Conservation (phyloP, 331 rosid genomes). For the Quercus phellos region DNA sequence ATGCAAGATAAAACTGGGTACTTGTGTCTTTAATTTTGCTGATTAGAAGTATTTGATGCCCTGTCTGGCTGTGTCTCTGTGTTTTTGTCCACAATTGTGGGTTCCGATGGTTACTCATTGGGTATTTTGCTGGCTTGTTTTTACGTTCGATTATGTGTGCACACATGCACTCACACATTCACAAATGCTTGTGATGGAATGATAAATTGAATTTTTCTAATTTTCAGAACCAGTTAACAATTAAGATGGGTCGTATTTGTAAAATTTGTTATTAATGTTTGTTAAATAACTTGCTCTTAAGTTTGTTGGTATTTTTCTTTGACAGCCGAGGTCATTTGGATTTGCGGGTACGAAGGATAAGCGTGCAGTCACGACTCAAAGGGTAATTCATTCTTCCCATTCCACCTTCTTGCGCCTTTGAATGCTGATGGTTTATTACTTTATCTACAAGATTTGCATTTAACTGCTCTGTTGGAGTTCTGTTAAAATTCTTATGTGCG, state of each 20-base stretch:
- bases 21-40: neutral
- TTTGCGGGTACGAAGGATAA: conserved; percentile 97
- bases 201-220: neutral
- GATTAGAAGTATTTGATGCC: neutral
- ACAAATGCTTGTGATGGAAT: neutral
- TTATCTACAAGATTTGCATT: neutral
- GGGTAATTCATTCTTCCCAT: conserved; percentile 48
- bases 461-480: neutral
- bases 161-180: no score
- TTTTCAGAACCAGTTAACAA: neutral
- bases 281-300: neutral
- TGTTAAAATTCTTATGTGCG: neutral
- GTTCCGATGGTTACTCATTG: neutral
- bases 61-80: neutral
- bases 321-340: conserved; percentile 88
- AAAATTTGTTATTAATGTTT: neutral
- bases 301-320: conserved; percentile 18
- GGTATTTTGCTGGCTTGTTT: neutral
- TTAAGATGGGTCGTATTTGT: neutral
- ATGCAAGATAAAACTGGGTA: neutral
- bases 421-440: neutral
- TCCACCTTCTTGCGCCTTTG: neutral
- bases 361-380: conserved; percentile 84
- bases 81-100: neutral
- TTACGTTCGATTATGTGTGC: neutral